These are phyloP conservation scores for Leishmania amazonensis DNA, from an alignment of 208 protist genomes.

Conservation along the genomic window DNA sequence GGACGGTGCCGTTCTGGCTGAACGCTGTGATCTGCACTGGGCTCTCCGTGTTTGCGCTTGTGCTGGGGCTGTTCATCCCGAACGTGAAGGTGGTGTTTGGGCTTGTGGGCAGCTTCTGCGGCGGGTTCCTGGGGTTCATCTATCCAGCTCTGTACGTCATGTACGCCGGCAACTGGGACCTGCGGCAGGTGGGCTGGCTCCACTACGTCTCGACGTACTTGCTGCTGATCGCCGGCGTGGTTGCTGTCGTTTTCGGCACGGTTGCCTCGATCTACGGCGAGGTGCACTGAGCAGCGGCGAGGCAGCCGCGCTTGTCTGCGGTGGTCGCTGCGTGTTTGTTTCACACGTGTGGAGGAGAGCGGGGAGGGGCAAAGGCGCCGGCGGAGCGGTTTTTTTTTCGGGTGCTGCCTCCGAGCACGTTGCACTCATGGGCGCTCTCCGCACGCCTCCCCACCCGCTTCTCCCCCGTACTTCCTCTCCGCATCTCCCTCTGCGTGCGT, in stretches of 20 bases:
- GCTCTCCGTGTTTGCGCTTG: constrained; percentile 65
- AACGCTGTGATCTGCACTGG: constrained; percentile 56
- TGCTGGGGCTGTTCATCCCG: constrained; percentile 80
- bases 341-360: neutral
- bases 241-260: constrained; percentile 75
- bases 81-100: constrained; percentile 77
- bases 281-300: neutral
- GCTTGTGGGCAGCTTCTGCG: constrained; percentile 76
- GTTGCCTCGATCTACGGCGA: constrained; percentile 55
- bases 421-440: neutral
- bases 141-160: constrained; percentile 84
- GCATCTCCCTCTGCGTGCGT: neutral
- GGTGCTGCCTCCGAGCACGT: neutral
- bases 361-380: no score
- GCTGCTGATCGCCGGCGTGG: constrained; percentile 74
- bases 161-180: constrained; percentile 69
- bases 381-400: constrained; percentile 1
- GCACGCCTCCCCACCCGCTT: neutral
- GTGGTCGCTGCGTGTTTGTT: neutral
- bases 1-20: constrained; percentile 58
- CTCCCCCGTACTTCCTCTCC: neutral
- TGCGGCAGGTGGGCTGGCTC: constrained; percentile 56
- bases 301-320: neutral
- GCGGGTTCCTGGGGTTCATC: constrained; percentile 84
- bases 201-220: constrained; percentile 76